phyloP scores from a whole-genome alignment of 2,329 filamentous ascomycete species.

The Didymella exigua region DNA sequence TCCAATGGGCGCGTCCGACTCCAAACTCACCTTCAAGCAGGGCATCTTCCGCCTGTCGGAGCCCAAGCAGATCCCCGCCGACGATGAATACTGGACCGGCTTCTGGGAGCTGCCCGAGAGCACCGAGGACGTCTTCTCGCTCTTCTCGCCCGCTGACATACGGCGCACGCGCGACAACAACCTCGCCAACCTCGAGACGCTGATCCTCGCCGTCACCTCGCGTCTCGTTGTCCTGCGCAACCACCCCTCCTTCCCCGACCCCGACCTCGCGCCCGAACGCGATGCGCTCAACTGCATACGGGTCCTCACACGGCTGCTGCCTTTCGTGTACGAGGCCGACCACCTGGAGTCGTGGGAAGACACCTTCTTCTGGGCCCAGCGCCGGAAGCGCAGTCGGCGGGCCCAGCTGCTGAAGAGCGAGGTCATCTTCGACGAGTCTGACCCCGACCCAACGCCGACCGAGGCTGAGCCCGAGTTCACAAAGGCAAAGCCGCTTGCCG shows the following conservation, averaged over 20 bases:
- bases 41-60: slow-evolving; percentile 97
- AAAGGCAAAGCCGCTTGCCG: slow-evolving; percentile 83
- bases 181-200: slow-evolving; percentile 85
- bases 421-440: slow-evolving; percentile 81
- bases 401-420: slow-evolving; percentile 62
- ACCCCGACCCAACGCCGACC: slow-evolving; percentile 55
- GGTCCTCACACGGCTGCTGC: slow-evolving; percentile 84
- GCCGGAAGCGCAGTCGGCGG: slow-evolving; percentile 64
- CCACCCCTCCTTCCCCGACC: slow-evolving; percentile 88
- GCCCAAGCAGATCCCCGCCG: slow-evolving; percentile 81
- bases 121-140: slow-evolving; percentile 92
- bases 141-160: slow-evolving; percentile 82
- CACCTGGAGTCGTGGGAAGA: slow-evolving; percentile 85
- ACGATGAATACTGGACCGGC: slow-evolving; percentile 91
- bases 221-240: slow-evolving; percentile 82
- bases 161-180: slow-evolving; percentile 85
- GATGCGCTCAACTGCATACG: slow-evolving; percentile 96
- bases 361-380: slow-evolving; percentile 85
- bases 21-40: slow-evolving; percentile 98
- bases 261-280: slow-evolving; percentile 78
- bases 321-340: slow-evolving; percentile 91
- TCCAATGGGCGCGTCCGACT: slow-evolving; percentile 95
- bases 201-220: slow-evolving; percentile 82
- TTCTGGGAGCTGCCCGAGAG: slow-evolving; percentile 98
- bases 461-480: slow-evolving; percentile 70